Percentiles rank a stretch among this genome's conserved stretches.
Conservation (phyloP, 805 yeast species). For the Ogataea zsoltii region DNA sequence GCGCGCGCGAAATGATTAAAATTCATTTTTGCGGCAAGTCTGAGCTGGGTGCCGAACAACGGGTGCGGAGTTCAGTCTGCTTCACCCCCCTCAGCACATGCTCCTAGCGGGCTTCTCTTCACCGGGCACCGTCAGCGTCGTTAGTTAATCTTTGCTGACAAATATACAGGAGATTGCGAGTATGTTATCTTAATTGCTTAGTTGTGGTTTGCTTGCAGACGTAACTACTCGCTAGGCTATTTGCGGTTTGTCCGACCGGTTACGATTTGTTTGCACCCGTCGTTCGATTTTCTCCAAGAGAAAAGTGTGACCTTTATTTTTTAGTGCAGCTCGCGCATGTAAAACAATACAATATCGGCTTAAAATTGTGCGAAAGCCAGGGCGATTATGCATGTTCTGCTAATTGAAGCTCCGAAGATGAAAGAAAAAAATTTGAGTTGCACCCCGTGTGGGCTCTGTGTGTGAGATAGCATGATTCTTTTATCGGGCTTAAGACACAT, state of each 20-base stretch:
- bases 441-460: slow-evolving; percentile 5
- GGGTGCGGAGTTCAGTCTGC: neutral
- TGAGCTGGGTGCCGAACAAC: neutral
- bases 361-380: neutral
- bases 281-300: slow-evolving; percentile 1
- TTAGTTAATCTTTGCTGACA: too few species aligned
- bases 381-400: slow-evolving; percentile 4
- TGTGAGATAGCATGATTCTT: neutral
- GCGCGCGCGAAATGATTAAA: neutral
- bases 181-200: too few species aligned
- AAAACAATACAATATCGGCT: slow-evolving; percentile 4
- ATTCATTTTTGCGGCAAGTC: neutral
- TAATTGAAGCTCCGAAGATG: slow-evolving; percentile 3
- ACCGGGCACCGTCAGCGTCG: too few species aligned
- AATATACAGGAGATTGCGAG: too few species aligned
- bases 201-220: too few species aligned
- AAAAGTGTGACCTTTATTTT: slow-evolving; percentile 17
- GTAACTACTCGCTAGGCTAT: too few species aligned
- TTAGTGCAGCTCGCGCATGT: slow-evolving; percentile 1
- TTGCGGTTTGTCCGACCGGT: slow-evolving; percentile 1
- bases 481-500: neutral
- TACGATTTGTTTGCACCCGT: slow-evolving; percentile 2
- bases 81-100: too few species aligned
- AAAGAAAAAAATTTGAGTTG: slow-evolving; percentile 1
- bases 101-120: too few species aligned